Base-by-base conservation (phyloP, 176 grass and related monocot genomes). In the Oryza glaberrima region DNA sequence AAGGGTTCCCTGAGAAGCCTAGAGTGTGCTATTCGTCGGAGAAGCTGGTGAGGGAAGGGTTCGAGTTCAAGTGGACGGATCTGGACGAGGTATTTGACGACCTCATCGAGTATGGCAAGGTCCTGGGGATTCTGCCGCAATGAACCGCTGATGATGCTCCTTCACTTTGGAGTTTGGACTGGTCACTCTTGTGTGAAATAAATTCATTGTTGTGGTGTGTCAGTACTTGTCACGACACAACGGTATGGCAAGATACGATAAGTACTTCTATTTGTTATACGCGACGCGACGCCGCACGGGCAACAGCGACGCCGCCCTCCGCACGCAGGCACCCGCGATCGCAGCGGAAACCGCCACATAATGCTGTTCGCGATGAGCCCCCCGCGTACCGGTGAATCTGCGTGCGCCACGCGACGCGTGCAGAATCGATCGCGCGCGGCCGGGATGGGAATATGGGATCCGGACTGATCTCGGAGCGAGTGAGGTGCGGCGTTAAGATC, bases 81-180 rank as follows among this genome's bases (percentile, higher is more conserved):
- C 26, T 90, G 40, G 90, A 86, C 1, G 63, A 77, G 38, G 58
- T 92, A 30, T 92, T 80, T 36, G 75, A 90, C 34, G 83, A 88
- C 30, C 13, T 83, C 10, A 40, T 97, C 22, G 45, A 49, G 4
- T 92, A 86, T 85, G 90, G 84, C 64, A 90, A 84, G 80, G 65
- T 75, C 2, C 56, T 75, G 77, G 92, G 89, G 43, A 73, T 97
- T 47, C 84, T 92, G 2, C 22, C 70, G 12, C 20, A 61, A 7
- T 61, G 56, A 61, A 20, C 52, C 56, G n/a, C 45, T 81, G 60
- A 44, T 25, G n/a, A 44, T 25, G n/a, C 0, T 11, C 17, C 11
- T 54, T 47, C 23, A 7, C 15, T 70, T 4, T 32, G 44, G 44
- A 45, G 9, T 45, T 67, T 67, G 11, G 14, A 52, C 9, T 6